A percentile compares a stretch with the other conserved stretches of the same genome.
phyloP scores from a whole-genome alignment of 495 filamentous ascomycete species.

The Parmelia sp. region DNA sequence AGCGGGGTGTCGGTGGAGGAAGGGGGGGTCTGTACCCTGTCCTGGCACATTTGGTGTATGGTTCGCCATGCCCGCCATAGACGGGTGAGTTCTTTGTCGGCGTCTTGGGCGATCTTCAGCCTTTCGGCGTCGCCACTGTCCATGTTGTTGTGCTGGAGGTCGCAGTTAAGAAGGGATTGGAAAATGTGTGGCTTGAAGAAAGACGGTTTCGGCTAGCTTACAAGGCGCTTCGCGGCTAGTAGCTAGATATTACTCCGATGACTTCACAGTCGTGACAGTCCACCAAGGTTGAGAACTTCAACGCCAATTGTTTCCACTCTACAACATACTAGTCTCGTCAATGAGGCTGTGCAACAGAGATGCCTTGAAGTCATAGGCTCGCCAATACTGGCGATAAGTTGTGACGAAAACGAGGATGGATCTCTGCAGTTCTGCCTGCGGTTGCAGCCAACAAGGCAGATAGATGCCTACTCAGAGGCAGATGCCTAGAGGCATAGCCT shows the following conservation, averaged over 20 bases:
- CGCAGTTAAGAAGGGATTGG: neutral
- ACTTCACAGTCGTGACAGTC: neutral
- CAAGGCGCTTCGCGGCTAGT: no score
- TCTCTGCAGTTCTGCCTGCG: neutral
- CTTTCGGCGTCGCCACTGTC: conserved; percentile 51
- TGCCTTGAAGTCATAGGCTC: neutral
- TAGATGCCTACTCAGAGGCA: no score
- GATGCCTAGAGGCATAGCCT: neutral
- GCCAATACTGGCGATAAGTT: neutral
- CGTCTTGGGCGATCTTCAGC: conserved; percentile 42
- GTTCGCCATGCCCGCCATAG: conserved; percentile 87
- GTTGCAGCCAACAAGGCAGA: neutral
- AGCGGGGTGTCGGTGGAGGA: conserved; percentile 10
- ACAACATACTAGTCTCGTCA: no score
- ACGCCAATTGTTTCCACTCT: no score
- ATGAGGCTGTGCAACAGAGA: no score
- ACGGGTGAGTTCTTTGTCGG: conserved; percentile 61
- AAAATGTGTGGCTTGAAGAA: conserved; percentile 1
- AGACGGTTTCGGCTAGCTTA: conserved; percentile 4
- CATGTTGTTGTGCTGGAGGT: conserved; percentile 14
- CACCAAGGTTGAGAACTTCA: no score
- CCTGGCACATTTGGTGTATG: conserved; percentile 78
- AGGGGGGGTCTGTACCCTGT: conserved; percentile 52
- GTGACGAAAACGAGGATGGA: neutral
- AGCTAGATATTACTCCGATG: neutral